phyloP scores from a whole-genome alignment of 2,329 filamentous ascomycete genomes.

The Aspergillus unguis region DNA sequence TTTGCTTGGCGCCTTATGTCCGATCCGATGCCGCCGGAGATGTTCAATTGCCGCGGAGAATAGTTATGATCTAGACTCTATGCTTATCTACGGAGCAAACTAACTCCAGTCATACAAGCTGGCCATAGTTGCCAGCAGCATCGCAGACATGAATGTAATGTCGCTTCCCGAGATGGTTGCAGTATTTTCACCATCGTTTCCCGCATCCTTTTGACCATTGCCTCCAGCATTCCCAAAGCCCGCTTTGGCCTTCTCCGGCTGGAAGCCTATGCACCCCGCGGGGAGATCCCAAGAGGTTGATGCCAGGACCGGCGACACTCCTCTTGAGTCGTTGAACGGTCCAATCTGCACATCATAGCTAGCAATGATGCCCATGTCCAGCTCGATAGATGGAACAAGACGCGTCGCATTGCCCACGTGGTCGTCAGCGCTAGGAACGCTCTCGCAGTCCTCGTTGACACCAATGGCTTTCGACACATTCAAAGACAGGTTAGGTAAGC shows the following conservation, averaged over 20 bases:
- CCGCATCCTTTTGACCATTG: background rate
- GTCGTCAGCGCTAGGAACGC: background rate
- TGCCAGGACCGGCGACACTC: constrained; percentile 3
- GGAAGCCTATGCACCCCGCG: constrained; percentile 19
- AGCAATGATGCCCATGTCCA: constrained; percentile 18
- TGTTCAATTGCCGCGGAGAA: background rate
- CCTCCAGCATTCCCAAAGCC: background rate
- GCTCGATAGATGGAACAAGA: constrained; percentile 18
- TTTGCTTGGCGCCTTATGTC: background rate
- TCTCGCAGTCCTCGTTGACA: constrained; percentile 21
- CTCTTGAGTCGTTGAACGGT: background rate
- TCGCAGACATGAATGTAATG: background rate
- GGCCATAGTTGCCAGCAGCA: background rate
- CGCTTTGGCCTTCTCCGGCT: constrained; percentile 7
- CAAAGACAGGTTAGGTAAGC: constrained; percentile 21
- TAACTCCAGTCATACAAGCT: background rate
- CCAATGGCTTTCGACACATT: constrained; percentile 18
- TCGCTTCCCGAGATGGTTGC: background rate
- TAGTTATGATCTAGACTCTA: background rate
- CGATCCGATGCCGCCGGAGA: constrained; percentile 2
- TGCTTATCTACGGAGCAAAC: background rate
- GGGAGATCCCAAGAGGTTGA: constrained; percentile 17
- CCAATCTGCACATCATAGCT: constrained; percentile 17
- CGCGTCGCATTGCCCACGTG: constrained; percentile 14
- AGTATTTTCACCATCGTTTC: background rate